phyloP scores from a whole-genome alignment of 495 filamentous ascomycete genomes.

The Penicillium subrubescens region DNA sequence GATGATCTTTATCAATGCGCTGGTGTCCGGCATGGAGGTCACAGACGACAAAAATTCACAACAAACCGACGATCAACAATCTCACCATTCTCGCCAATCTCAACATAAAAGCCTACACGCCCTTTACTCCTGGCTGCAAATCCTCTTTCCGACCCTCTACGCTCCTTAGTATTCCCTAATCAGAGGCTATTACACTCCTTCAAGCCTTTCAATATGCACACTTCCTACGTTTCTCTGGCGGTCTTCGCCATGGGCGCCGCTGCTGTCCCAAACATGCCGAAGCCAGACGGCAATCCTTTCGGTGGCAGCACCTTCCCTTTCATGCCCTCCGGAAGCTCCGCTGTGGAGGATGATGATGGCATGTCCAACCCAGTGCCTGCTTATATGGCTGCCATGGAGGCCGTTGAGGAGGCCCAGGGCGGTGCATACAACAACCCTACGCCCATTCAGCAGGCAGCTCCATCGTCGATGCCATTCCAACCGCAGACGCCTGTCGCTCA shows the following conservation, averaged over 20 bases:
- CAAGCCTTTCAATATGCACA: constrained; percentile 20
- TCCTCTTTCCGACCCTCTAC: constrained; percentile 22
- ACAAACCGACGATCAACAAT: constrained; percentile 16
- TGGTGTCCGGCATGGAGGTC: constrained; percentile 25
- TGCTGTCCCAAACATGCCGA: constrained; percentile 24
- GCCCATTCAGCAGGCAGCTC: constrained; percentile 1
- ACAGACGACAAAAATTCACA: constrained; percentile 13
- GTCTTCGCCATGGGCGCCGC: constrained; percentile 25
- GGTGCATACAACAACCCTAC: constrained; percentile 6
- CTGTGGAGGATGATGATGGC: constrained; percentile 18
- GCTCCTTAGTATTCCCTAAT: constrained; percentile 11
- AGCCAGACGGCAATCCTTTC: constrained; percentile 14
- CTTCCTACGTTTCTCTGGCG: constrained; percentile 29
- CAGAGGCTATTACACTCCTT: constrained; percentile 1
- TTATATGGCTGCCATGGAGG: constrained; percentile 20
- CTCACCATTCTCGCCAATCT: neutral
- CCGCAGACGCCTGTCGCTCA: neutral
- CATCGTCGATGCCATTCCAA: neutral
- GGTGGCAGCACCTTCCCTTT: constrained; percentile 24
- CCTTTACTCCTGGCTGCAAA: constrained; percentile 13
- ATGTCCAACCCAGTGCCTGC: constrained; percentile 19
- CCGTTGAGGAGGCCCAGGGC: constrained; percentile 8
- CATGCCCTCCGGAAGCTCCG: constrained; percentile 11
- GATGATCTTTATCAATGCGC: constrained; percentile 20
- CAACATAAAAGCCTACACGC: constrained; percentile 24